A percentile compares a stretch with the other conserved stretches of the same genome.
Evolutionary conservation across 2,329 filamentous ascomycete species (phyloP).

Genomic region (Lecanoromycetidae sp.): DNA sequence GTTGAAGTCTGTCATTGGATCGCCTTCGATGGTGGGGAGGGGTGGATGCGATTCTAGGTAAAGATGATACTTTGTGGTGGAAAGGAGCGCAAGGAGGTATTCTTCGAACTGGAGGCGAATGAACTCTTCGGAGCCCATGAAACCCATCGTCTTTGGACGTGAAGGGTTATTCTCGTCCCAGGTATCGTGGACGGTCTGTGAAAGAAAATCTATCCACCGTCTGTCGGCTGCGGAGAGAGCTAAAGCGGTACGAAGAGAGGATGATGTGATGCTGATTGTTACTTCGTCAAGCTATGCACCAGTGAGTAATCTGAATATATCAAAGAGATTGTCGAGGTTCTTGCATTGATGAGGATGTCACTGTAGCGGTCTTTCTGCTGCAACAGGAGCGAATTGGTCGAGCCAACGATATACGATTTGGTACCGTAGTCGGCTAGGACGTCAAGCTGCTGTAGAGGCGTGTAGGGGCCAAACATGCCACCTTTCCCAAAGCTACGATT

Average conservation of each 20-base stretch:
- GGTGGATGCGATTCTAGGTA: constrained; percentile 41
- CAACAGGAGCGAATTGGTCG: constrained; percentile 84
- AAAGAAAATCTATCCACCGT: constrained; percentile 92
- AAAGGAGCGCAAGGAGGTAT: constrained; percentile 79
- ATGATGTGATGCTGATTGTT: constrained; percentile 69
- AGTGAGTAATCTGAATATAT: not conserved
- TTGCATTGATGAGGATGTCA: constrained; percentile 79
- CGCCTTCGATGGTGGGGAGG: constrained; percentile 54
- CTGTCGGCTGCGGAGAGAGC: constrained; percentile 74
- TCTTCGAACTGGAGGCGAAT: constrained; percentile 96
- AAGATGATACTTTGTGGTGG: constrained; percentile 75
- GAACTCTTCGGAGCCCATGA: constrained; percentile 91
- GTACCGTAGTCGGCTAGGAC: constrained; percentile 85
- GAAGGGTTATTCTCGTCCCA: constrained; percentile 89
- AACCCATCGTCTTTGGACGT: constrained; percentile 86
- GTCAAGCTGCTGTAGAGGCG: constrained; percentile 88
- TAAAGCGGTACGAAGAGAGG: constrained; percentile 63
- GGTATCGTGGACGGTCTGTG: constrained; percentile 84
- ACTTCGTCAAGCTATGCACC: constrained; percentile 60
- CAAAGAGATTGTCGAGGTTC: constrained; percentile 13
- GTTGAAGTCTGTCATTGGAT: constrained; percentile 75
- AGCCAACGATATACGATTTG: constrained; percentile 94
- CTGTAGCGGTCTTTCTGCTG: constrained; percentile 94
- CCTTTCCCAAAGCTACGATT: constrained; percentile 13
- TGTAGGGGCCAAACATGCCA: constrained; percentile 91